Conservation (phyloP, 1,284 basidiomycete species). For the Mrakiaceae sp. region DNA sequence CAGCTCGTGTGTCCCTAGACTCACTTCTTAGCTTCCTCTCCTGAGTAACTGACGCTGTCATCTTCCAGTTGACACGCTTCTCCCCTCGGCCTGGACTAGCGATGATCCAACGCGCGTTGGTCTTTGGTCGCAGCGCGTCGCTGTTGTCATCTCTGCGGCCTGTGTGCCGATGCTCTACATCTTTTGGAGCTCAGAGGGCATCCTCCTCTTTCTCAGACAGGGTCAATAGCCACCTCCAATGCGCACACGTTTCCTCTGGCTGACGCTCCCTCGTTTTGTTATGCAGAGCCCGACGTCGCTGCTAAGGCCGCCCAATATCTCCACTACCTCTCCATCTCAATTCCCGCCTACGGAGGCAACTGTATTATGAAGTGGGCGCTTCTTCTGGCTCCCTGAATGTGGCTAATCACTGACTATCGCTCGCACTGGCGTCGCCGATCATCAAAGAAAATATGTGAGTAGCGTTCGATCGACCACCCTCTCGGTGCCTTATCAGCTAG, state of each 20-base stretch:
- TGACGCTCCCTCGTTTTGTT: not conserved
- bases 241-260: not conserved
- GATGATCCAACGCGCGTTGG: conserved; percentile 70
- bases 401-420: conserved; percentile 26
- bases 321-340: conserved; percentile 61
- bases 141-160: conserved; percentile 49
- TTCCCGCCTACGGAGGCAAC: conserved; percentile 59
- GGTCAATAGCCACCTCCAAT: conserved; percentile 28
- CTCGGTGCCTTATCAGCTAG: too few relatives aligned
- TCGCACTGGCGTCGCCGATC: conserved; percentile 52
- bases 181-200: conserved; percentile 18
- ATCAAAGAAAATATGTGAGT: conserved; percentile 34
- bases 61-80: conserved; percentile 59
- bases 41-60: not conserved
- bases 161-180: conserved; percentile 33
- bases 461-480: too few relatives aligned
- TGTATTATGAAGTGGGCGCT: not conserved
- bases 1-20: conserved; percentile 41
- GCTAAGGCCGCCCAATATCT: conserved; percentile 64
- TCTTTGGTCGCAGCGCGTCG: conserved; percentile 80
- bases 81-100: conserved; percentile 85
- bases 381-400: too few relatives aligned
- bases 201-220: conserved; percentile 70
- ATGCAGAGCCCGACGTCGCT: conserved; percentile 70
- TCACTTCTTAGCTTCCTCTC: not conserved